Conservation (phyloP, 352 stramenopile genomes). For the Globisporangium ultimum region DNA sequence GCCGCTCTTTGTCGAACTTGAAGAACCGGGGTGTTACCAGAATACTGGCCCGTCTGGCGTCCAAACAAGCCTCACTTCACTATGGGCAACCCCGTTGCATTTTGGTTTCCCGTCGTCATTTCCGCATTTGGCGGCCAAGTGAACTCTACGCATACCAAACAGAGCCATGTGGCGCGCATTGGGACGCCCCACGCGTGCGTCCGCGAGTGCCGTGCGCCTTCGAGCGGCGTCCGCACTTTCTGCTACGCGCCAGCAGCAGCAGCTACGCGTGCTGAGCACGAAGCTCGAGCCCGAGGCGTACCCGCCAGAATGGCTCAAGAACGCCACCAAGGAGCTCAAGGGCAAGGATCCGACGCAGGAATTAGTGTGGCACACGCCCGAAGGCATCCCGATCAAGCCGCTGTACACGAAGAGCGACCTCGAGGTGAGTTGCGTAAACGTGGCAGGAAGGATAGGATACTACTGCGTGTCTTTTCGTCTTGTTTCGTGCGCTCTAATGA, state of each 20-base stretch:
- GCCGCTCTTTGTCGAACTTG: constrained; percentile 1
- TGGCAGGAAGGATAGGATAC: not conserved
- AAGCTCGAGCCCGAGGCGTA: constrained; percentile 32
- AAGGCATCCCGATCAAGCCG: constrained; percentile 95
- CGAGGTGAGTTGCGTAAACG: constrained; percentile 19
- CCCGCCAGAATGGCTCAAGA: constrained; percentile 47
- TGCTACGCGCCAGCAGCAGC: not conserved
- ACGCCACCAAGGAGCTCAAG: constrained; percentile 82
- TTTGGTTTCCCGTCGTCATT: not conserved
- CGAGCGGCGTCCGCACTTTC: not conserved
- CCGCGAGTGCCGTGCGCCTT: not conserved
- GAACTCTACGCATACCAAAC: too few relatives aligned
- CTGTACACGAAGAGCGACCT: constrained; percentile 91
- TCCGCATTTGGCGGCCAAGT: not conserved
- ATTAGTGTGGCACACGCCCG: constrained; percentile 83
- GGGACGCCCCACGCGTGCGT: not conserved
- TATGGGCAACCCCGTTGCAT: not conserved
- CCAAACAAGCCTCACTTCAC: not conserved
- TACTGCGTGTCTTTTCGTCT: too few relatives aligned
- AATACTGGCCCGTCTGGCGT: not conserved
- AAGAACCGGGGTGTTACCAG: not conserved
- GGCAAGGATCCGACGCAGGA: constrained; percentile 65
- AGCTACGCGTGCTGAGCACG: constrained; percentile 25
- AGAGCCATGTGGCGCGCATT: not conserved
- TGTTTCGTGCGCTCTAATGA: too few relatives aligned